Evolutionary conservation across 225 moss, liverwort and hornwort species (phyloP).

Genomic region (Bryoerythrophyllum caledonicum): DNA sequence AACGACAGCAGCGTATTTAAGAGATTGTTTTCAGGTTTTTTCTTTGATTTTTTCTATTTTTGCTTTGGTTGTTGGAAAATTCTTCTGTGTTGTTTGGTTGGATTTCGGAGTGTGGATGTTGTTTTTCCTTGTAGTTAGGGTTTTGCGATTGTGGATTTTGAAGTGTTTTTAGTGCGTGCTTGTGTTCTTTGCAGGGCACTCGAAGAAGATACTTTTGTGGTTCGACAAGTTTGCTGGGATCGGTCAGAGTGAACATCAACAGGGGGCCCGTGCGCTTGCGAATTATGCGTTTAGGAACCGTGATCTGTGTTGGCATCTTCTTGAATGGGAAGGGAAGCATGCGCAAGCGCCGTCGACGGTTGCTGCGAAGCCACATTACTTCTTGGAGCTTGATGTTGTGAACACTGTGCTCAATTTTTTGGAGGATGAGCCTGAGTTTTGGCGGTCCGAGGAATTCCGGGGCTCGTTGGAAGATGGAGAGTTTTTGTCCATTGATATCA

Average conservation of each 20-base stretch:
- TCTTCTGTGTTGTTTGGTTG: neutral
- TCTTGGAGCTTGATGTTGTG: constrained; percentile 83
- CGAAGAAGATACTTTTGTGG: constrained; percentile 68
- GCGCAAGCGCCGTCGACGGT: constrained; percentile 98
- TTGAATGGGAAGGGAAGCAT: constrained; percentile 83
- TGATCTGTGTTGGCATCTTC: constrained; percentile 79
- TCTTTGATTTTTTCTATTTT: neutral
- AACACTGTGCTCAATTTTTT: constrained; percentile 78
- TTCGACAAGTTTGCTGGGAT: constrained; percentile 75
- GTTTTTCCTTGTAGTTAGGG: constrained; percentile 18
- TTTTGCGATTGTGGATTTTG: constrained; percentile 10
- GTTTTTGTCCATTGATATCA: constrained; percentile 54
- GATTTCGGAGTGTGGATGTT: neutral
- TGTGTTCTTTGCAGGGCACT: constrained; percentile 48
- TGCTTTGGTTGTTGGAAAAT: neutral
- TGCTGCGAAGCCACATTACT: constrained; percentile 92
- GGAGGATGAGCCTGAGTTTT: constrained; percentile 74
- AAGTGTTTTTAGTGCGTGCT: too few species aligned
- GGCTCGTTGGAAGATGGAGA: constrained; percentile 62
- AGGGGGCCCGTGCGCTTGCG: constrained; percentile 83
- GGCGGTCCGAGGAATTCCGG: constrained; percentile 75
- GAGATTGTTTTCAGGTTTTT: constrained; percentile 72
- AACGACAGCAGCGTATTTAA: constrained; percentile 52
- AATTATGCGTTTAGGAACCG: constrained; percentile 84
- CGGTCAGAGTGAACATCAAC: constrained; percentile 73